Percentiles rank a stretch among this genome's conserved stretches.
phyloP scores from a whole-genome alignment of 129 eudicot genomes.

The Mikania micrantha region DNA sequence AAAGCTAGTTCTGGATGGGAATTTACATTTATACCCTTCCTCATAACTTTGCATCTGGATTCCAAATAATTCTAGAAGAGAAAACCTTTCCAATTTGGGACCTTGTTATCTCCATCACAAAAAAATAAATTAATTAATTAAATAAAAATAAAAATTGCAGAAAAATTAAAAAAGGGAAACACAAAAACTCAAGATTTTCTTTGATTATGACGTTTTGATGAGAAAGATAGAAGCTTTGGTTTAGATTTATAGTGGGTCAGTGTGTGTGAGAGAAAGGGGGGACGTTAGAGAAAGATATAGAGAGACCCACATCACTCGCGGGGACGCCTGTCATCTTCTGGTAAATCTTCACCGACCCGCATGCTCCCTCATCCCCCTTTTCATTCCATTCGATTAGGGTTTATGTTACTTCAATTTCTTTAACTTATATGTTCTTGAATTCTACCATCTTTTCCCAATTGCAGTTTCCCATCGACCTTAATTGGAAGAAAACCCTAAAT shows the following conservation, averaged over 20 bases:
- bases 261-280: conserved; percentile 8
- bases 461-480: not conserved
- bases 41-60: not conserved
- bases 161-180: not conserved
- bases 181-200: conserved; percentile 16
- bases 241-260: conserved; percentile 1
- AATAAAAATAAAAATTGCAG: conserved; percentile 4
- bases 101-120: conserved; percentile 11
- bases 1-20: not conserved
- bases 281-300: not conserved
- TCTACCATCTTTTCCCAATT: not conserved
- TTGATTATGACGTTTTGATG: conserved; percentile 20
- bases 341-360: conserved; percentile 31
- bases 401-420: conserved; percentile 14
- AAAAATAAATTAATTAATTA: no score
- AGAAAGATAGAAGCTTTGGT: conserved; percentile 4
- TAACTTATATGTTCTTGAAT: not conserved
- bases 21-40: conserved; percentile 7
- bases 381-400: conserved; percentile 4
- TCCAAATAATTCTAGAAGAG: not conserved
- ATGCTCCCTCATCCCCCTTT: not conserved
- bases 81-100: conserved; percentile 6
- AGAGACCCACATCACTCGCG: not conserved
- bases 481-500: not conserved
- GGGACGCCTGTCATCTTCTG: conserved; percentile 26